A percentile compares a stretch with the other conserved stretches of the same genome.
Conservation (phyloP, 2,329 filamentous ascomycete species). For the Calonectria henricotiae region DNA sequence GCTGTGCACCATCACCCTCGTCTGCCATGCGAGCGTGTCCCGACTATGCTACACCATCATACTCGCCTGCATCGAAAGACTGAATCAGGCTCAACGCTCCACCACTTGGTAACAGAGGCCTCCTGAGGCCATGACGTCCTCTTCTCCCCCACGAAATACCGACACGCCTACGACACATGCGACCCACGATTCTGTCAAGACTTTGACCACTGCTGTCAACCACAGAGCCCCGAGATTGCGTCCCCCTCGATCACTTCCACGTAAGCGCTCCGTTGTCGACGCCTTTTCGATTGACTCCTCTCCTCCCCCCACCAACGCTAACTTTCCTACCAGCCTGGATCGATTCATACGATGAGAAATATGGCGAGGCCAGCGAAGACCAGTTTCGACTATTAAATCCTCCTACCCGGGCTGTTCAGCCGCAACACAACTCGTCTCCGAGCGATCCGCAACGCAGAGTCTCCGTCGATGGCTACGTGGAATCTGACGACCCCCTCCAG, state of each 20-base stretch:
- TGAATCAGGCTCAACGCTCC: slow-evolving; percentile 21
- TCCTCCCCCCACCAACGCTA: slow-evolving; percentile 23
- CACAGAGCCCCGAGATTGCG: slow-evolving; percentile 44
- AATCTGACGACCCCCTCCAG: slow-evolving; percentile 59
- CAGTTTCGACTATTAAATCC: slow-evolving; percentile 60
- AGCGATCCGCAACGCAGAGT: slow-evolving; percentile 61
- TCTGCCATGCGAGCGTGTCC: slow-evolving; percentile 49
- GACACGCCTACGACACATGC: slow-evolving; percentile 47
- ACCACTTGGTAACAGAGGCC: slow-evolving; percentile 36
- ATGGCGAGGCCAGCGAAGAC: slow-evolving; percentile 59
- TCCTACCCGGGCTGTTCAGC: slow-evolving; percentile 59
- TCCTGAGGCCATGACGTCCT: slow-evolving; percentile 50
- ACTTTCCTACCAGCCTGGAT: slow-evolving; percentile 64
- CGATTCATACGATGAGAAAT: slow-evolving; percentile 64
- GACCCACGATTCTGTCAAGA: slow-evolving; percentile 44
- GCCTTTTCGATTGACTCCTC: slow-evolving; percentile 1
- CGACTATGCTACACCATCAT: slow-evolving; percentile 47
- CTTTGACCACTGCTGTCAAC: slow-evolving; percentile 45
- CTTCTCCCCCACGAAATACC: slow-evolving; percentile 49
- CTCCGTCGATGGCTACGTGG: slow-evolving; percentile 67
- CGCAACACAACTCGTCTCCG: slow-evolving; percentile 64
- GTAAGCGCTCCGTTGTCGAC: slow-evolving; percentile 42
- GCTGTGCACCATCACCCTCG: slow-evolving; percentile 42
- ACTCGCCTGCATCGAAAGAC: slow-evolving; percentile 46
- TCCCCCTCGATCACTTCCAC: slow-evolving; percentile 51